Evolutionary conservation across 148 eudicot genomes (phyloP).

Genomic region (Talinum fruticosum): DNA sequence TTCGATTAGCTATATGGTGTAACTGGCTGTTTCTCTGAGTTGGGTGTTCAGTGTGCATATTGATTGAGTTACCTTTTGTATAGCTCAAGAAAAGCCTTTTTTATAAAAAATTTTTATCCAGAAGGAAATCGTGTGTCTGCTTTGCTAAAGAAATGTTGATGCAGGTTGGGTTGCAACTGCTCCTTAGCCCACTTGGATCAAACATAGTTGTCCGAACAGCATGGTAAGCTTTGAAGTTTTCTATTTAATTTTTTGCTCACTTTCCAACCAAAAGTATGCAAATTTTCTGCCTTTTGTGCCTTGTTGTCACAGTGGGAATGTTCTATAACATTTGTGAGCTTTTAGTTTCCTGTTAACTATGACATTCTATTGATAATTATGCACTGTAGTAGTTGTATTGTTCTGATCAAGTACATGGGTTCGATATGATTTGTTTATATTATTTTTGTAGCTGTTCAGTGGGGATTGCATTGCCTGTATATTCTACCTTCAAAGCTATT

Average conservation of each 20-base stretch:
- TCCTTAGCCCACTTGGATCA: constrained; percentile 70
- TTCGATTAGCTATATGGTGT: background rate
- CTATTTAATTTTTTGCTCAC: background rate
- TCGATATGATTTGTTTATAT: background rate
- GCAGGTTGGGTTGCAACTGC: constrained; percentile 83
- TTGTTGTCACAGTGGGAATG: background rate
- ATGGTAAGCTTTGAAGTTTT: constrained; percentile 18
- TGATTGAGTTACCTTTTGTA: background rate
- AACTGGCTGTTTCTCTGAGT: background rate
- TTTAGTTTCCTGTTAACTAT: background rate
- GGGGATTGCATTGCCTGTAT: constrained; percentile 64
- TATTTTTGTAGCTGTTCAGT: constrained; percentile 28
- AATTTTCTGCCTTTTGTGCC: background rate
- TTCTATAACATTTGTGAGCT: background rate
- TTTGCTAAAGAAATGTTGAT: constrained; percentile 10
- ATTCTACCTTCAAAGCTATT: constrained; percentile 85
- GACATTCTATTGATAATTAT: background rate
- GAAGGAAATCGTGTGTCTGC: background rate
- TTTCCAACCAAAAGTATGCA: background rate
- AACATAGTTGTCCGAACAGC: constrained; percentile 82
- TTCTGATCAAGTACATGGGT: background rate
- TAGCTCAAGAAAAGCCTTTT: background rate
- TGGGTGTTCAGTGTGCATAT: background rate
- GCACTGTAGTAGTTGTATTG: background rate
- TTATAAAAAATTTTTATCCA: no score